phyloP scores from a whole-genome alignment of 2,329 filamentous ascomycete species.

The Phoma herbarum region DNA sequence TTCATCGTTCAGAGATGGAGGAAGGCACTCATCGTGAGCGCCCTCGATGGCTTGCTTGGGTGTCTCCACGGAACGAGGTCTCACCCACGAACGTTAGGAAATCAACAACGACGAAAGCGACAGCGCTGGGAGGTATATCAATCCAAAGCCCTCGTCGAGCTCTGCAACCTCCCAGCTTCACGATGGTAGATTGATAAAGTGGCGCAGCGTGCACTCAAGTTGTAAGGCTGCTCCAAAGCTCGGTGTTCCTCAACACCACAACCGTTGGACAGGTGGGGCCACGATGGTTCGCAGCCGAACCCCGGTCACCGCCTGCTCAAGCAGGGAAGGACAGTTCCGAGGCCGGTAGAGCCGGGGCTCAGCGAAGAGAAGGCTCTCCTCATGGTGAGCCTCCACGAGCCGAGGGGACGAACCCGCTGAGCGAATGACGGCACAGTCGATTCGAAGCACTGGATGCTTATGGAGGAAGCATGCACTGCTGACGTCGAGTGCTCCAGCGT shows the following conservation, averaged over 20 bases:
- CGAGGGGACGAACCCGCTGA: background rate
- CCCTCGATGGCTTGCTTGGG: background rate
- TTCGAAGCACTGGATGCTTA: background rate
- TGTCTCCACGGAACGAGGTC: constrained; percentile 6
- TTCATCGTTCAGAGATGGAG: constrained; percentile 13
- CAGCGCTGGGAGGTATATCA: constrained; percentile 14
- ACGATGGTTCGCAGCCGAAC: constrained; percentile 15
- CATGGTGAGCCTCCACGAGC: constrained; percentile 11
- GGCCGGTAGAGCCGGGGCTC: background rate
- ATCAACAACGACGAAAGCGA: constrained; percentile 9
- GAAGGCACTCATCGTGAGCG: constrained; percentile 13
- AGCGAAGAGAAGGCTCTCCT: background rate
- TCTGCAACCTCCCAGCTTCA: constrained; percentile 28
- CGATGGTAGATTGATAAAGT: background rate
- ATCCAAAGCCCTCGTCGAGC: constrained; percentile 32
- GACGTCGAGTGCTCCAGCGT: too few species aligned
- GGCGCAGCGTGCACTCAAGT: constrained; percentile 28
- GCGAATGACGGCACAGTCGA: background rate
- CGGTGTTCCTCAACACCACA: constrained; percentile 29
- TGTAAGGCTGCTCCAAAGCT: constrained; percentile 24
- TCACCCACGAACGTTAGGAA: constrained; percentile 11
- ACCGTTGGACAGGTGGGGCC: constrained; percentile 9
- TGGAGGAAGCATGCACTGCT: background rate
- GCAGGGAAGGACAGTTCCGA: constrained; percentile 14
- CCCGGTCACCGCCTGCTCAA: constrained; percentile 25